Evolutionary conservation across 1,284 basidiomycete species (phyloP).

Genomic region (Naganishia sp.): DNA sequence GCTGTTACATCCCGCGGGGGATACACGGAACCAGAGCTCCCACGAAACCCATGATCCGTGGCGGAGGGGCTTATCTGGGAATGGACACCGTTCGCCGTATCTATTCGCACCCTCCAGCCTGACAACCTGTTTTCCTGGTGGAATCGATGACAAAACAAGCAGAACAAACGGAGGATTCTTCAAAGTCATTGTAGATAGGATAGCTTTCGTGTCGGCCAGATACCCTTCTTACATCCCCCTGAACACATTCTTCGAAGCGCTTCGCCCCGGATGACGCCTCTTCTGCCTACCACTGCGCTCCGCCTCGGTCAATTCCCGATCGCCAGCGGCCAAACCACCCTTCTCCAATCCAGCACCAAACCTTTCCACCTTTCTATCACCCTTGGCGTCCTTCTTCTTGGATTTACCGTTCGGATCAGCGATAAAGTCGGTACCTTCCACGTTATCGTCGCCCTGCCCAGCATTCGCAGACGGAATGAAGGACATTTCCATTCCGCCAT

Average conservation of each 20-base stretch:
- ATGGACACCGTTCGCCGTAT: too few species aligned
- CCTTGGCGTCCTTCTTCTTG: constrained; percentile 52
- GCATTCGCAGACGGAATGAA: constrained; percentile 52
- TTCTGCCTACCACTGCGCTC: constrained; percentile 64
- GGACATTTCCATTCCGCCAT: constrained; percentile 59
- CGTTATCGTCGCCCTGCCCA: constrained; percentile 31
- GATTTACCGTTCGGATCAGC: constrained; percentile 36
- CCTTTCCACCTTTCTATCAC: constrained; percentile 67
- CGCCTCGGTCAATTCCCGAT: constrained; percentile 60
- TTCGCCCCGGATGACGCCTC: constrained; percentile 70
- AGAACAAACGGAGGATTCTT: too few species aligned
- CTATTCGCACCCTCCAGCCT: too few species aligned
- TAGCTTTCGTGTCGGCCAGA: too few species aligned
- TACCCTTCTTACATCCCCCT: constrained; percentile 50
- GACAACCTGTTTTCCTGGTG: too few species aligned
- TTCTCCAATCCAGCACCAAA: constrained; percentile 85
- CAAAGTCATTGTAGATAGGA: too few species aligned
- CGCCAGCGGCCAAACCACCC: constrained; percentile 59
- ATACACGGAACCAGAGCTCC: too few species aligned
- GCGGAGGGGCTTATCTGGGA: too few species aligned
- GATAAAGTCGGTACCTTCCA: constrained; percentile 32
- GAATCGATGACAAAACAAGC: too few species aligned
- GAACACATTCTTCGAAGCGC: constrained; percentile 84
- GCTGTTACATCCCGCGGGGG: too few species aligned
- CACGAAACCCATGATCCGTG: too few species aligned